Percentiles rank a stretch among this genome's conserved stretches.
Conservation (phyloP, 192 early-diverging fungal species). For the Chytriomyces confervae region DNA sequence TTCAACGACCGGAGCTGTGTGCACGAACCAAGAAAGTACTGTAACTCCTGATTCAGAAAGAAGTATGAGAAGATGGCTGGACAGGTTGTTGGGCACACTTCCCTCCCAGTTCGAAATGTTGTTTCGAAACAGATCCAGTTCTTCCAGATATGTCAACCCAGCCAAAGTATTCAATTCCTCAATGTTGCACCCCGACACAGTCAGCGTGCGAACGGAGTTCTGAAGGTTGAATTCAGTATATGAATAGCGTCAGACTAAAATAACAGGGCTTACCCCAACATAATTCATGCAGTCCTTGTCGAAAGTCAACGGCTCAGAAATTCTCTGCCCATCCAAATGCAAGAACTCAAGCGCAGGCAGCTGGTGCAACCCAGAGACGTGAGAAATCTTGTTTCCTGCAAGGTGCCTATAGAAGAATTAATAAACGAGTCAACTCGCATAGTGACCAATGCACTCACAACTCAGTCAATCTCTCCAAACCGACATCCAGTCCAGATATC, state of each 20-base stretch:
- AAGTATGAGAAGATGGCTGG: not conserved
- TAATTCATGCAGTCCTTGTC: slow-evolving; percentile 42
- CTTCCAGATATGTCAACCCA: slow-evolving; percentile 34
- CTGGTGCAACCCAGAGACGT: slow-evolving; percentile 35
- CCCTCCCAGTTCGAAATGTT: slow-evolving; percentile 39
- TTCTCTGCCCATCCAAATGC: slow-evolving; percentile 57
- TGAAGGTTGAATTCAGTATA: too few relatives aligned
- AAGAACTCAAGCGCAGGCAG: slow-evolving; percentile 51
- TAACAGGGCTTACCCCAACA: too few relatives aligned
- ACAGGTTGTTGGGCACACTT: slow-evolving; percentile 23
- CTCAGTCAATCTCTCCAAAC: slow-evolving; percentile 41
- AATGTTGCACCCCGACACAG: slow-evolving; percentile 41
- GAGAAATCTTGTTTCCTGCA: slow-evolving; percentile 50
- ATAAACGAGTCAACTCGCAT: not conserved
- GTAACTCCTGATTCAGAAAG: slow-evolving; percentile 32
- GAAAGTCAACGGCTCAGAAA: slow-evolving; percentile 38
- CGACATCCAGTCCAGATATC: slow-evolving; percentile 49
- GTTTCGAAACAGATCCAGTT: slow-evolving; percentile 49
- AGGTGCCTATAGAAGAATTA: slow-evolving; percentile 44
- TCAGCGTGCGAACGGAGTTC: slow-evolving; percentile 32
- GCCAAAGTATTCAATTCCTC: slow-evolving; percentile 31
- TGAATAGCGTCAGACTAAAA: too few relatives aligned
- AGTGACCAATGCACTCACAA: slow-evolving; percentile 37
- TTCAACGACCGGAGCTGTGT: slow-evolving; percentile 32
- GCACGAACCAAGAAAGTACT: slow-evolving; percentile 36